A percentile compares a stretch with the other conserved stretches of the same genome.
phyloP scores from a whole-genome alignment of 2,329 filamentous ascomycete genomes.

The Lasiodiplodia hormozganensis region DNA sequence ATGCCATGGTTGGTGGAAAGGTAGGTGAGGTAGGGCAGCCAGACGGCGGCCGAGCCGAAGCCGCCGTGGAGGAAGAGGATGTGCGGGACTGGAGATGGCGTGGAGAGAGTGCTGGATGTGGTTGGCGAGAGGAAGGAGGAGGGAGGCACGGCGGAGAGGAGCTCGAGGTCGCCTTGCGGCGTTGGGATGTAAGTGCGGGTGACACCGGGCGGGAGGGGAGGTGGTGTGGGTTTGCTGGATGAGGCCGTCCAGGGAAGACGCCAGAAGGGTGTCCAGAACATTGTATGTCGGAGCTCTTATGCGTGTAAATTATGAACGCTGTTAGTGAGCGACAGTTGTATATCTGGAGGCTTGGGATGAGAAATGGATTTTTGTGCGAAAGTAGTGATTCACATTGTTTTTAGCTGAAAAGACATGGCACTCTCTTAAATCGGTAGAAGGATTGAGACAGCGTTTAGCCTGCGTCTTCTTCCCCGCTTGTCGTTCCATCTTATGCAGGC shows the following conservation, averaged over 20 bases:
- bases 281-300: constrained; percentile 15
- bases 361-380: not conserved
- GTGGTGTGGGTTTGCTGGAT: constrained; percentile 35
- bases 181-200: constrained; percentile 55
- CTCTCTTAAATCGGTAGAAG: not conserved
- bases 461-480: constrained; percentile 4
- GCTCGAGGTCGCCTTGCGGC: constrained; percentile 55
- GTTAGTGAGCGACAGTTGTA: not conserved
- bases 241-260: constrained; percentile 38
- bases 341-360: not conserved
- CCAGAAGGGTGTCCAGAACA: constrained; percentile 40
- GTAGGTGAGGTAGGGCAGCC: constrained; percentile 60
- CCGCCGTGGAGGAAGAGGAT: constrained; percentile 63
- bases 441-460: not conserved
- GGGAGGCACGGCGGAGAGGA: constrained; percentile 50
- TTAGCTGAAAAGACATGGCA: not conserved
- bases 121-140: not conserved
- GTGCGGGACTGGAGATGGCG: constrained; percentile 43
- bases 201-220: constrained; percentile 51
- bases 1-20: constrained; percentile 52
- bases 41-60: constrained; percentile 62
- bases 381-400: not conserved
- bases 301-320: not conserved
- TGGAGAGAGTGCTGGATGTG: not conserved
- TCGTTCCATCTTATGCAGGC: not conserved